A percentile compares a stretch with the other conserved stretches of the same genome.
Conservation (phyloP, 305 asterid genomes). For the Fraxinus latifolia region DNA sequence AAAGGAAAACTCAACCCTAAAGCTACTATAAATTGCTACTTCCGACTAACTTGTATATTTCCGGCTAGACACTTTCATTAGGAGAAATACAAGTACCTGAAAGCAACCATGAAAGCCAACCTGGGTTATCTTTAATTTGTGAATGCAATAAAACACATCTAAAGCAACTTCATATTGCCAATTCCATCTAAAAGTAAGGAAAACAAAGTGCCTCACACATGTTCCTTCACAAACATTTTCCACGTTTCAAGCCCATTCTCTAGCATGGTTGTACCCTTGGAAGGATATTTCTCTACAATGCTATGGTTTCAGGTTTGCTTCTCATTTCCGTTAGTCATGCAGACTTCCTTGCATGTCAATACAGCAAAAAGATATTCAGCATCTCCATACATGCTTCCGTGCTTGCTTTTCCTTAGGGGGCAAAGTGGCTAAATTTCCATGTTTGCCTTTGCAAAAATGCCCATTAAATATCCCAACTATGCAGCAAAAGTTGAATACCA, state of each 20-base stretch:
- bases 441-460: neutral
- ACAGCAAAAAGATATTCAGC: neutral
- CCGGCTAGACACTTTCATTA: neutral
- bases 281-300: neutral
- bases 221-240: neutral
- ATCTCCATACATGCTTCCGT: neutral
- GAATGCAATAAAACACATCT: neutral
- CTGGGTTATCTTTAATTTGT: neutral
- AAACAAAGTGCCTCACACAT: neutral
- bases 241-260: neutral
- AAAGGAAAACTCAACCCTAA: neutral
- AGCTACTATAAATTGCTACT: neutral
- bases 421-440: neutral
- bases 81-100: slow-evolving; percentile 7
- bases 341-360: neutral
- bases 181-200: neutral
- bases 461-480: neutral
- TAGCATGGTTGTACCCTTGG: neutral
- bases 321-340: neutral
- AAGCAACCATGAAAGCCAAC: slow-evolving; percentile 3
- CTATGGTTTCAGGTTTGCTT: slow-evolving; percentile 12
- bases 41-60: neutral
- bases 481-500: neutral
- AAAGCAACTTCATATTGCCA: slow-evolving; percentile 9
- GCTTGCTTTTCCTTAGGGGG: neutral